phyloP scores from a whole-genome alignment of 805 yeast species.

The Jamesozyma gamospora region DNA sequence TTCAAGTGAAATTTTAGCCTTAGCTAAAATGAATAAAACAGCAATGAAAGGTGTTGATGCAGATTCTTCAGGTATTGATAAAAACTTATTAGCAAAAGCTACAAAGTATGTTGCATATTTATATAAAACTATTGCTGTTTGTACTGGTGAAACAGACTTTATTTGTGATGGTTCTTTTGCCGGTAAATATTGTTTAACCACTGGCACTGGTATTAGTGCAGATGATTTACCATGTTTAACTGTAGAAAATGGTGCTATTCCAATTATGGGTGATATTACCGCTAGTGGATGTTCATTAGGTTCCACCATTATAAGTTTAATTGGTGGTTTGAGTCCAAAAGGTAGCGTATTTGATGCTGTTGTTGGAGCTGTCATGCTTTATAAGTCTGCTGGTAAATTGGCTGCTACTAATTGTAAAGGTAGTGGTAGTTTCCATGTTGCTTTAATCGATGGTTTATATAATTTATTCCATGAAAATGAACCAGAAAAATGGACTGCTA shows the following conservation, averaged over 20 bases:
- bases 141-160: constrained; percentile 55
- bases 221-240: constrained; percentile 24
- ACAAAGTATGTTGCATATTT: constrained; percentile 42
- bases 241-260: constrained; percentile 46
- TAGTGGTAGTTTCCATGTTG: constrained; percentile 25
- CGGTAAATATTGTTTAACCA: constrained; percentile 16
- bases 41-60: constrained; percentile 71
- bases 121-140: constrained; percentile 51
- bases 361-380: constrained; percentile 44
- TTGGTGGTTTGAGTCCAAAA: constrained; percentile 36
- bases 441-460: constrained; percentile 24
- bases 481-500: constrained; percentile 22
- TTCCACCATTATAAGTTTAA: constrained; percentile 50
- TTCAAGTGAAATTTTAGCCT: constrained; percentile 61
- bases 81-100: constrained; percentile 28
- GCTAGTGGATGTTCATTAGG: constrained; percentile 84
- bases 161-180: constrained; percentile 37
- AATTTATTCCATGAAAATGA: constrained; percentile 16
- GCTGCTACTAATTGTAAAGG: constrained; percentile 39
- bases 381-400: constrained; percentile 49
- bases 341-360: constrained; percentile 36
- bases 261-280: constrained; percentile 56
- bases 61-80: constrained; percentile 15
- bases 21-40: constrained; percentile 39
- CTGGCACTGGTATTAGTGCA: constrained; percentile 11